These are phyloP conservation scores for Aphanomyces cochlioides DNA, from an alignment of 352 stramenopile genomes.

Conservation along the genomic window DNA sequence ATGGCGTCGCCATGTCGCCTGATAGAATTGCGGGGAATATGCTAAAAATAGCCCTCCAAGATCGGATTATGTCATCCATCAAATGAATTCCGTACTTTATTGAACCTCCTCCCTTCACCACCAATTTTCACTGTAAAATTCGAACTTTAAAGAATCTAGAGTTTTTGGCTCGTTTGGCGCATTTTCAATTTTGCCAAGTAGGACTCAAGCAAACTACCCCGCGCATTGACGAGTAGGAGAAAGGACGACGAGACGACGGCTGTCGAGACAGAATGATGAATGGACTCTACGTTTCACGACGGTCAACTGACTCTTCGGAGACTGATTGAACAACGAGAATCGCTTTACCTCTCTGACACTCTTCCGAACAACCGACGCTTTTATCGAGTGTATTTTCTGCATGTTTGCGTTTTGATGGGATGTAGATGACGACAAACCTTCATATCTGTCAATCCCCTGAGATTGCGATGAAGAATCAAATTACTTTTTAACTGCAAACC, in stretches of 20 bases:
- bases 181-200: conserved; percentile 21
- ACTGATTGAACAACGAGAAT: conserved; percentile 78
- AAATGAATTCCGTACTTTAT: background rate
- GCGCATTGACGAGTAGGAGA: background rate
- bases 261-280: conserved; percentile 61
- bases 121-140: background rate
- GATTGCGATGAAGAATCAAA: conserved; percentile 69
- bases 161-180: background rate
- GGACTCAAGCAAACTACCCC: too few relatives aligned
- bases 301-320: conserved; percentile 80
- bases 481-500: conserved; percentile 87
- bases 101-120: background rate
- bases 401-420: conserved; percentile 20
- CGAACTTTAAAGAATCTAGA: background rate
- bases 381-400: conserved; percentile 1
- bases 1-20: background rate
- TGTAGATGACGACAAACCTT: conserved; percentile 65
- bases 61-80: too few relatives aligned
- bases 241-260: conserved; percentile 12
- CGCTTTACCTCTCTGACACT: conserved; percentile 31
- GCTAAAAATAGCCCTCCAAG: background rate
- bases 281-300: conserved; percentile 88
- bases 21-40: background rate
- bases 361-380: background rate
- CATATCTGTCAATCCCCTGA: conserved; percentile 81